A percentile compares a stretch with the other conserved stretches of the same genome.
phyloP scores from a whole-genome alignment of 345 rosid species.

The Aethionema arabicum region DNA sequence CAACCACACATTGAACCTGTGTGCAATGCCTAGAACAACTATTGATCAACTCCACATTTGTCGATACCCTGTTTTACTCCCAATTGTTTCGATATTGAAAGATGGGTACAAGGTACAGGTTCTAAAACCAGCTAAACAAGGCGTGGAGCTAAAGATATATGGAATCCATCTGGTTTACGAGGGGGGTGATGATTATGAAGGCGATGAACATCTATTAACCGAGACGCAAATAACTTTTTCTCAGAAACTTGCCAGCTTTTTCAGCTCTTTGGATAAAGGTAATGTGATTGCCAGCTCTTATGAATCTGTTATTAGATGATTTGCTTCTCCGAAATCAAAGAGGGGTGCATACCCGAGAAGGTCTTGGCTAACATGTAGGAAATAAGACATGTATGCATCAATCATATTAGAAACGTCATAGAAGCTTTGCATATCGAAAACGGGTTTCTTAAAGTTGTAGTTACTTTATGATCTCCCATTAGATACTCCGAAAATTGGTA shows the following conservation, averaged over 20 bases:
- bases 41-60: slow-evolving; percentile 54
- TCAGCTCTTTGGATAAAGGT: slow-evolving; percentile 23
- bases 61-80: slow-evolving; percentile 39
- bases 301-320: slow-evolving; percentile 21
- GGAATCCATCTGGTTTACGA: slow-evolving; percentile 37
- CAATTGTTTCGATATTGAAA: slow-evolving; percentile 35
- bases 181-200: slow-evolving; percentile 30
- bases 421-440: no score
- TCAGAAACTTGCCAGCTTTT: slow-evolving; percentile 36
- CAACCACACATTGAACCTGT: slow-evolving; percentile 34
- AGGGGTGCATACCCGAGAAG: no score
- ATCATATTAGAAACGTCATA: no score
- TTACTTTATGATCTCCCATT: no score
- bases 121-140: slow-evolving; percentile 20
- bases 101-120: slow-evolving; percentile 34
- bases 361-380: no score
- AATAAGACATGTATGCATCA: no score
- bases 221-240: slow-evolving; percentile 18
- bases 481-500: no score
- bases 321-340: neutral
- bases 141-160: slow-evolving; percentile 27
- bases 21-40: slow-evolving; percentile 49
- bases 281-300: slow-evolving; percentile 7
- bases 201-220: neutral
- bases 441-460: no score